Base-by-base conservation (phyloP, 768 basidiomycete genomes). In the Amanita muscaria region DNA sequence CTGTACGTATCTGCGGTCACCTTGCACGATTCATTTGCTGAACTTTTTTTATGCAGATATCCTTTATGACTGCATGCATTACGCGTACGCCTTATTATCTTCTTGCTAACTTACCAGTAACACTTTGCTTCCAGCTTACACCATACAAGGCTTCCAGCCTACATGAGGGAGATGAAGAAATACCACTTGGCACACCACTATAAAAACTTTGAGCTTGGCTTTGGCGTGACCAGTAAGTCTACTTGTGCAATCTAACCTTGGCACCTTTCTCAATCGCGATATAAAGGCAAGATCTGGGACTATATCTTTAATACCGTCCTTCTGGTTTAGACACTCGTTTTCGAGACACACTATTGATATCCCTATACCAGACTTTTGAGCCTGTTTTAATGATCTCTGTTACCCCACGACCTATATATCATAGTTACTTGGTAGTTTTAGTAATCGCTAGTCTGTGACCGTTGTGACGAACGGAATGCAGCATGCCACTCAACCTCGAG, bases 111-210 rank as follows among this genome's bases (percentile, higher is more conserved):
- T 8, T 37, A 33, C 27, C 22, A 42, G 12, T 11, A 58, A 34
- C 52, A 52, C 23, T 41, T 46, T 46, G 40, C 21, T 35, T 49
- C 25, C 52, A 79, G 82, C 18, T 70, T 92, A 46, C 92, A 94
- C 59, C 91, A 96, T 65, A 83, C 87, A 2, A 79, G 70, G 53
- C 77, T 94, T 18, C 90, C 91, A 2, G 68, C 80, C 27, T 96
- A 97, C 65, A 61, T 98, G 65, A 74, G 73, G 47, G 84, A 91
- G 59, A 85, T 88, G 86, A 99, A 99, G 72, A 88, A 88, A 59
- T 98, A 97, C 59, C 96, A 99, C 56, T 76, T 99, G 51, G 92
- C 90, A 5, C 93, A 97, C 58, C 94, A 97, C 62, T 96, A 94
- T 72, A 96, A 96, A 66, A 94, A 96, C 69, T 94, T 90, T 60